Evolutionary conservation across 495 filamentous ascomycete genomes (phyloP).

Genomic region (Baudoinia panamericana): DNA sequence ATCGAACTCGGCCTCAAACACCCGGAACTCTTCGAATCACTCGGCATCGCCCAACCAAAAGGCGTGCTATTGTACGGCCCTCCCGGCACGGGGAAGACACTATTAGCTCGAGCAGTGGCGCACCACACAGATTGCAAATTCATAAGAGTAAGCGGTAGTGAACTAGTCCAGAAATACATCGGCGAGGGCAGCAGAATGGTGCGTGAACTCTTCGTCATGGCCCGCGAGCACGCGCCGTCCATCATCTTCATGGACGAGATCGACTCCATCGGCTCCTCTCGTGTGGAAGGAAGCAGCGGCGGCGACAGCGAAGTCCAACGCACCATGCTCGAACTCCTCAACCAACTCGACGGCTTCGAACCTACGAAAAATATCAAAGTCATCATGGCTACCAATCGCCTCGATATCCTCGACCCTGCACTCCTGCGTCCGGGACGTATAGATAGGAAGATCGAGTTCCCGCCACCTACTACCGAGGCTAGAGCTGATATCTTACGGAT

Average conservation of each 20-base stretch:
- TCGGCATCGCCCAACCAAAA: slow-evolving; percentile 92
- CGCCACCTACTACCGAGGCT: slow-evolving; percentile 91
- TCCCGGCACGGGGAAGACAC: slow-evolving; percentile 95
- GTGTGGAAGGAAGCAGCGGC: slow-evolving; percentile 95
- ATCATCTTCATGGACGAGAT: slow-evolving; percentile 99
- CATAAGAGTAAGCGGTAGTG: slow-evolving; percentile 93
- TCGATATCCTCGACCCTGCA: slow-evolving; percentile 90
- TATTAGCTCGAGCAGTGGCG: slow-evolving; percentile 96
- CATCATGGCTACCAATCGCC: slow-evolving; percentile 98
- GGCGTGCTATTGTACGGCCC: slow-evolving; percentile 94
- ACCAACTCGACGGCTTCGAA: slow-evolving; percentile 99
- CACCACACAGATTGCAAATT: slow-evolving; percentile 98
- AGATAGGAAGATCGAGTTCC: slow-evolving; percentile 98
- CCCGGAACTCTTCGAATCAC: slow-evolving; percentile 94
- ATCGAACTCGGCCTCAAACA: slow-evolving; percentile 98
- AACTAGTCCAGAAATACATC: slow-evolving; percentile 97
- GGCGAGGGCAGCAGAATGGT: slow-evolving; percentile 98
- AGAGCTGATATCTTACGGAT: slow-evolving; percentile 96
- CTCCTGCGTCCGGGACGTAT: slow-evolving; percentile 87
- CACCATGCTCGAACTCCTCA: slow-evolving; percentile 89
- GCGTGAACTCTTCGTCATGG: slow-evolving; percentile 97
- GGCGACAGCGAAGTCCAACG: slow-evolving; percentile 96
- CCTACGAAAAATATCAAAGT: slow-evolving; percentile 98
- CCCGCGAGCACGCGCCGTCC: slow-evolving; percentile 88
- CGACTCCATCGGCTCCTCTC: slow-evolving; percentile 96